Percentiles rank a stretch among this genome's conserved stretches.
Conservation (phyloP, 2,329 filamentous ascomycete species). For the Ophiosphaerella herpotricha region DNA sequence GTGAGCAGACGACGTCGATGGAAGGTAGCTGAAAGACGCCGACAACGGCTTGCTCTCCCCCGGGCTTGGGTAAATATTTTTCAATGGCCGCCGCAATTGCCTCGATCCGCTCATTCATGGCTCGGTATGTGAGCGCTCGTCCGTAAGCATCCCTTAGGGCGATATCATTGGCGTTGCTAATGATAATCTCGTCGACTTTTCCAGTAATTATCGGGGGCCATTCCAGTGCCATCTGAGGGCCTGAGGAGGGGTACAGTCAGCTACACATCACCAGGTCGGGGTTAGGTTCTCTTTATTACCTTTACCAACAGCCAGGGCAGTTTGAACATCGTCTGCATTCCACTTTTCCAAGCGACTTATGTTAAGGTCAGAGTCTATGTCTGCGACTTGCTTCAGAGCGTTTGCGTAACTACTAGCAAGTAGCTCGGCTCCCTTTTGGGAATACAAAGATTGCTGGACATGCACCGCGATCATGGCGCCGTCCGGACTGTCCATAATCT, state of each 20-base stretch:
- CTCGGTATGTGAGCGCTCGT: slow-evolving; percentile 42
- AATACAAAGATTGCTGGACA: slow-evolving; percentile 42
- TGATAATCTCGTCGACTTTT: slow-evolving; percentile 44
- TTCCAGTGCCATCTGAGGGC: slow-evolving; percentile 19
- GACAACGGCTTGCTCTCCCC: slow-evolving; percentile 24
- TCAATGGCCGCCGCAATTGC: slow-evolving; percentile 37
- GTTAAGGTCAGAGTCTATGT: slow-evolving; percentile 11
- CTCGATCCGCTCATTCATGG: slow-evolving; percentile 41
- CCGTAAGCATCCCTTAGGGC: slow-evolving; percentile 38
- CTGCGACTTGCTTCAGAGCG: slow-evolving; percentile 21
- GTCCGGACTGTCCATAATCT: slow-evolving; percentile 11
- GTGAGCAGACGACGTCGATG: slow-evolving; percentile 31
- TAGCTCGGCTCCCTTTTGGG: slow-evolving; percentile 24
- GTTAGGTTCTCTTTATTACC: slow-evolving; percentile 5
- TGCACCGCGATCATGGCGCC: slow-evolving; percentile 3
- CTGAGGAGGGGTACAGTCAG: slow-evolving; percentile 7
- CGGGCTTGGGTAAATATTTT: not conserved
- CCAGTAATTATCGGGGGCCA: slow-evolving; percentile 46
- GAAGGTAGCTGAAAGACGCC: slow-evolving; percentile 50
- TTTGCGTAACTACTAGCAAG: slow-evolving; percentile 25
- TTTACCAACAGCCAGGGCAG: slow-evolving; percentile 5
- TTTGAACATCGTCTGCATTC: slow-evolving; percentile 3
- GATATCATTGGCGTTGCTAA: slow-evolving; percentile 11
- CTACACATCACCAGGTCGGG: not conserved
- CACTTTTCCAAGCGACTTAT: slow-evolving; percentile 5